Conservation (phyloP, 2,329 filamentous ascomycete species). For the Fusarium drepaniforme region DNA sequence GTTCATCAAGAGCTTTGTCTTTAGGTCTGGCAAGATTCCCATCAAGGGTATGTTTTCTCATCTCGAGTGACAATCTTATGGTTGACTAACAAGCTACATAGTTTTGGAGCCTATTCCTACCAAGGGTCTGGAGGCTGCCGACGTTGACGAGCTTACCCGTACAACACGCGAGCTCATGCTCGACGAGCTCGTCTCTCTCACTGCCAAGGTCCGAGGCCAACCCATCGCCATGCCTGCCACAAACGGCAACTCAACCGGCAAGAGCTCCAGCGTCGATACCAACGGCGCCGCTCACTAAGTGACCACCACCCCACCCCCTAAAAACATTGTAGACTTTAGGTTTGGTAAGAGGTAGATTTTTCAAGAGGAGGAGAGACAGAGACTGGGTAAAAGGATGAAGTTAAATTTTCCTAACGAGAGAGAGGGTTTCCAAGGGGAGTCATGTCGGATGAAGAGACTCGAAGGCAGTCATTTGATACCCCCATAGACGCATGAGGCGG, state of each 20-base stretch:
- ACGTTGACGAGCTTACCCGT: slow-evolving; percentile 80
- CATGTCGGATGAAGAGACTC: slow-evolving; percentile 41
- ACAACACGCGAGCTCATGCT: slow-evolving; percentile 82
- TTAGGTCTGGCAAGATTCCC: slow-evolving; percentile 78
- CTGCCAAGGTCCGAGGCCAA: slow-evolving; percentile 62
- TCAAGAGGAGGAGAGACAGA: neutral
- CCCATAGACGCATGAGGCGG: slow-evolving; percentile 50
- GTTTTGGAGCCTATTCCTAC: slow-evolving; percentile 87
- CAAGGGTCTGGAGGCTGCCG: slow-evolving; percentile 75
- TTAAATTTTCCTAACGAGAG: slow-evolving; percentile 23
- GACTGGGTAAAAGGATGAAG: slow-evolving; percentile 17
- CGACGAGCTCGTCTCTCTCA: slow-evolving; percentile 68
- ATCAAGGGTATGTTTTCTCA: slow-evolving; percentile 71
- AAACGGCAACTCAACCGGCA: slow-evolving; percentile 39
- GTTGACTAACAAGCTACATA: slow-evolving; percentile 46
- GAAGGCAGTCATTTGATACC: slow-evolving; percentile 46
- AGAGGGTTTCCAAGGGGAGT: slow-evolving; percentile 36
- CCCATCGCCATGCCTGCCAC: slow-evolving; percentile 48
- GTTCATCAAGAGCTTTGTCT: slow-evolving; percentile 72
- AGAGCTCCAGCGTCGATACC: slow-evolving; percentile 48
- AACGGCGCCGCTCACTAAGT: slow-evolving; percentile 59
- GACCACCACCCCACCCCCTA: neutral
- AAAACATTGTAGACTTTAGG: slow-evolving; percentile 6
- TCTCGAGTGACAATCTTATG: neutral
- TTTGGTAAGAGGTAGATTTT: neutral